A percentile compares a stretch with the other conserved stretches of the same genome.
These are phyloP conservation scores for Aspergillus sp. DNA, from an alignment of 2,329 filamentous ascomycete species.

Conservation along the genomic window DNA sequence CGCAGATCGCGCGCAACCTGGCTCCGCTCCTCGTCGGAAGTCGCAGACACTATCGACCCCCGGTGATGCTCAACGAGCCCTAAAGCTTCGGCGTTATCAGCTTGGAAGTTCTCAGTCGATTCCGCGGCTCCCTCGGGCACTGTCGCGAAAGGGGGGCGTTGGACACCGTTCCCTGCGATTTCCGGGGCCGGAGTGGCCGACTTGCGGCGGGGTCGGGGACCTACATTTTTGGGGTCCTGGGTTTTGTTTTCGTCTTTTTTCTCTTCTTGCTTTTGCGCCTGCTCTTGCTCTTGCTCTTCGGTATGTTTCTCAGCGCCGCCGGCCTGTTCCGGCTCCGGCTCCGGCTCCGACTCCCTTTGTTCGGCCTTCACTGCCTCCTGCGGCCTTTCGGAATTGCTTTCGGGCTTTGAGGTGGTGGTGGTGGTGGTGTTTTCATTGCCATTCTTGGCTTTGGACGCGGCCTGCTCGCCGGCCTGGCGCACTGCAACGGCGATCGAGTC, in stretches of 20 bases:
- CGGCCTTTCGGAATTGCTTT: neutral
- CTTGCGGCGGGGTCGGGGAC: too few species aligned
- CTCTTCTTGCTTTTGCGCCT: slow-evolving; percentile 9
- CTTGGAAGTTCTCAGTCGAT: slow-evolving; percentile 30
- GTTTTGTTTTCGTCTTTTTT: slow-evolving; percentile 8
- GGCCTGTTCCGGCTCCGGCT: neutral
- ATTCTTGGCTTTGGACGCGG: slow-evolving; percentile 30
- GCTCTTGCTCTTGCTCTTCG: too few species aligned
- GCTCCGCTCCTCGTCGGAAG: slow-evolving; percentile 25
- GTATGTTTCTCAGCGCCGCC: too few species aligned
- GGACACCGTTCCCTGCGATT: slow-evolving; percentile 11
- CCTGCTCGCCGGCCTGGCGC: slow-evolving; percentile 35
- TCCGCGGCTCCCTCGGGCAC: slow-evolving; percentile 27
- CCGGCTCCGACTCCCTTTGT: neutral
- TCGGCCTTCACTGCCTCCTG: neutral
- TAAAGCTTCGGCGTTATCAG: slow-evolving; percentile 25
- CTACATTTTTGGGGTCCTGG: slow-evolving; percentile 10
- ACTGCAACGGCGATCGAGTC: slow-evolving; percentile 31
- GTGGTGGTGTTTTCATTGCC: slow-evolving; percentile 6
- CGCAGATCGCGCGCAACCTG: slow-evolving; percentile 28
- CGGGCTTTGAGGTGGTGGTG: slow-evolving; percentile 1
- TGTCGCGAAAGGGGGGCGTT: slow-evolving; percentile 19
- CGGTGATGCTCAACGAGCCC: slow-evolving; percentile 33
- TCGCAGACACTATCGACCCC: slow-evolving; percentile 25
- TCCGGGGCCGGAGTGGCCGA: slow-evolving; percentile 25